Evolutionary conservation across 2,329 filamentous ascomycete genomes (phyloP), one percentile per base, ranked within the genome.

Genomic region (Ophiostoma perfectum): DNA sequence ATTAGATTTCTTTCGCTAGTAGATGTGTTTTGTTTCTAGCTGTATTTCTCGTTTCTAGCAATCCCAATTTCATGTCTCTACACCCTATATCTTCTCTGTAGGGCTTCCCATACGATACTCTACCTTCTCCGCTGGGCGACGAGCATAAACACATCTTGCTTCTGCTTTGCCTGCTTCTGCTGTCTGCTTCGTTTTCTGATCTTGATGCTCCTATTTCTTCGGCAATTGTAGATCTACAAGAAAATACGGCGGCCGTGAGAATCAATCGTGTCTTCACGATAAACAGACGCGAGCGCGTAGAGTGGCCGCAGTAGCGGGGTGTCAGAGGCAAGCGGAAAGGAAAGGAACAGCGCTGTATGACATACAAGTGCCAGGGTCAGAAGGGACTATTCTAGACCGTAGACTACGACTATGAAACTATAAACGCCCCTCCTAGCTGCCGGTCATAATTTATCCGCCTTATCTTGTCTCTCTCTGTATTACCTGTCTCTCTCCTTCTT

Each of bases 361-460:
- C 27, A 27, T 27, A 27, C 27, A 27, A 2, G 27, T 27, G 27
- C 27, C 27, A 27, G 27, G 27, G 27, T 27, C 27, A 27, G 27
- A 27, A 27, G 27, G 27, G 27, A 2, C 27, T 27, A 27, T 27
- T 27, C 42, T 45, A 45, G 42, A 45, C 27, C 27, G 42, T 45
- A 12, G 42, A 5, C 42, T 49, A 49, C 16, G 45, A 49, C 52
- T 58, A 36, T 27, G 4, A 58, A 11, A 3, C 12, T 14, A 16
- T 27, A 27, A 27, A 27, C 27, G 27, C 42, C 45, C 45, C 14
- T 16, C 16, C 11, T 49, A n/a, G 45, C 45, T 49, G 49, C 55
- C 27, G 55, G 55, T 60, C 55, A 41, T 63, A 63, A 42, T 41
- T 60, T 60, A 18, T 60, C 55, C 55, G 55, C 27, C 55, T 38